phyloP scores from a whole-genome alignment of 768 basidiomycete genomes.

The Rhodotorula kratochvilovae region DNA sequence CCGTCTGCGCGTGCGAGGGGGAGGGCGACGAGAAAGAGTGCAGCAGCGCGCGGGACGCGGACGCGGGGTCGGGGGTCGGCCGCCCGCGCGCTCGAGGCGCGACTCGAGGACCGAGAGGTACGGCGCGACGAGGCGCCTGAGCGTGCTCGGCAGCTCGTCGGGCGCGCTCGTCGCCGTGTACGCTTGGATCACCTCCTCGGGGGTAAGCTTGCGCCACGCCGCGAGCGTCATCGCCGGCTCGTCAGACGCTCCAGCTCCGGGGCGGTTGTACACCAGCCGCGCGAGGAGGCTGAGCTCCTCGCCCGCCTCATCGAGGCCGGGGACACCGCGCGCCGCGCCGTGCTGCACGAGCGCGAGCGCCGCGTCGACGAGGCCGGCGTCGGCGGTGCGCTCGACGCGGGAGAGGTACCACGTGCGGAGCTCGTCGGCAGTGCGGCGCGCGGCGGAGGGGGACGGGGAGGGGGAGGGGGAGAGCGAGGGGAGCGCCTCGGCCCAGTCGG shows the following conservation, averaged over 20 bases:
- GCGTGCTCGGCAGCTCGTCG: conserved; percentile 61
- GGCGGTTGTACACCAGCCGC: conserved; percentile 74
- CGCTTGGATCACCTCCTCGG: conserved; percentile 62
- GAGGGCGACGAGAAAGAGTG: conserved; percentile 38
- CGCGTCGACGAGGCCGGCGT: conserved; percentile 56
- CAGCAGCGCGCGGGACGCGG: neutral
- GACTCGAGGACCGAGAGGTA: conserved; percentile 90
- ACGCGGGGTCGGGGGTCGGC: conserved; percentile 11
- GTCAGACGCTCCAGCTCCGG: conserved; percentile 26
- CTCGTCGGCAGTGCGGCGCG: conserved; percentile 52
- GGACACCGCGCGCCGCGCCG: conserved; percentile 72
- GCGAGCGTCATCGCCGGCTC: conserved; percentile 66
- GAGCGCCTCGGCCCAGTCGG: conserved; percentile 21
- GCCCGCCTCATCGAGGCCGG: conserved; percentile 74
- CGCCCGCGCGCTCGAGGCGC: conserved; percentile 72
- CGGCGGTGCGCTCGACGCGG: conserved; percentile 51
- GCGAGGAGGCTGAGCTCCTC: conserved; percentile 87
- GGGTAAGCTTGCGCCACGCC: conserved; percentile 66
- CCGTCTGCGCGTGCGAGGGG: conserved; percentile 60
- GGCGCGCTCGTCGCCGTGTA: conserved; percentile 72
- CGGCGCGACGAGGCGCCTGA: conserved; percentile 75
- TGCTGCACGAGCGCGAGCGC: conserved; percentile 78
- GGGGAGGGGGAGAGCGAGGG: conserved; percentile 4
- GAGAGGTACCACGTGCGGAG: conserved; percentile 70
- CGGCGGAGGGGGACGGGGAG: conserved; percentile 42